Percentiles rank a stretch among this genome's conserved stretches.
phyloP scores from a whole-genome alignment of 768 basidiomycete species.

The Rhizopogon sp. region DNA sequence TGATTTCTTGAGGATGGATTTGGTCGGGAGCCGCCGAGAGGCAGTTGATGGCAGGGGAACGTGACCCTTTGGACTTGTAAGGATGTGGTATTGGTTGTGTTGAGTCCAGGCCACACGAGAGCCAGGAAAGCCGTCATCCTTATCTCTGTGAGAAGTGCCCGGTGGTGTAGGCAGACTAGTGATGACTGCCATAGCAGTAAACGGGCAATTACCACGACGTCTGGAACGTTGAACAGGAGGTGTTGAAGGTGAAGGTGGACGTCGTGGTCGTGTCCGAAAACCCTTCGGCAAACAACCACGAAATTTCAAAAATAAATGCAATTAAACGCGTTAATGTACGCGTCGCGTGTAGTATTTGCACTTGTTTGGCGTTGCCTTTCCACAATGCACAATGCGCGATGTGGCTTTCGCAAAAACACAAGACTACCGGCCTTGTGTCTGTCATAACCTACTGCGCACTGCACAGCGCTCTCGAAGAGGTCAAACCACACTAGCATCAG shows the following conservation, averaged over 20 bases:
- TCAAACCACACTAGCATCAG: no score
- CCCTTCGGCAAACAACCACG: constrained; percentile 6
- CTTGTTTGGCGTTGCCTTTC: constrained; percentile 9
- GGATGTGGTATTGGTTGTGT: constrained; percentile 41
- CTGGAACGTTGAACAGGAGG: constrained; percentile 2
- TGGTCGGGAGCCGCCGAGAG: constrained; percentile 42
- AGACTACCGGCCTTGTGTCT: no score
- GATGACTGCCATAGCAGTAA: constrained; percentile 11
- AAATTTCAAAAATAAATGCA: constrained; percentile 24
- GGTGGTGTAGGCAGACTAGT: constrained; percentile 62
- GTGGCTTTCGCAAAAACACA: no score
- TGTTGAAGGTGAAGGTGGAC: constrained; percentile 6
- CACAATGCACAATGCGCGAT: no score
- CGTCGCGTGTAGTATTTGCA: constrained; percentile 34
- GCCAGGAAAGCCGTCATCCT: constrained; percentile 40
- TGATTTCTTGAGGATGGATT: constrained; percentile 70
- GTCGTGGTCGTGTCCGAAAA: constrained; percentile 14
- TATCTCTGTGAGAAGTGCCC: constrained; percentile 48
- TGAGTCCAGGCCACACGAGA: constrained; percentile 49
- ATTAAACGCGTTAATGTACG: constrained; percentile 37
- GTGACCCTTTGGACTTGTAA: constrained; percentile 25
- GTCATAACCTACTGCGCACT: no score
- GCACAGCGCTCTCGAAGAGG: no score
- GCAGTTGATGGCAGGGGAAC: constrained; percentile 24
- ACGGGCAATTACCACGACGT: constrained; percentile 9